Conservation (phyloP, 441 rosid species). For the Syzygium malaccense region DNA sequence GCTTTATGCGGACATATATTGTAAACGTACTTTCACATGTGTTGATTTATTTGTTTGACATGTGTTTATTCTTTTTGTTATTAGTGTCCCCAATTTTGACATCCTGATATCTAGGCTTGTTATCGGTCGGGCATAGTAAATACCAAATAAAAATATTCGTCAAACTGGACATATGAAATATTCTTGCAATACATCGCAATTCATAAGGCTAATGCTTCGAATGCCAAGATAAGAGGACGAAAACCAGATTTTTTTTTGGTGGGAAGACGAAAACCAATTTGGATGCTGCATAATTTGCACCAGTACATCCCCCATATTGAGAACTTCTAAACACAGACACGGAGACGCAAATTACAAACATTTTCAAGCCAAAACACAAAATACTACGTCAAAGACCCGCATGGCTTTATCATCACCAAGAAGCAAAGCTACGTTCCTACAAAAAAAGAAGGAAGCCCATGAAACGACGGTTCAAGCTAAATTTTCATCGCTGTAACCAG, state of each 20-base stretch:
- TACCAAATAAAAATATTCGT: too few species aligned
- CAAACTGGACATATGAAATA: too few species aligned
- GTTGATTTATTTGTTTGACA: not conserved
- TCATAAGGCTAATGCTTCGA: too few species aligned
- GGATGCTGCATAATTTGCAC: not conserved
- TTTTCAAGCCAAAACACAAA: not conserved
- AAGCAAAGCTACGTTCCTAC: too few species aligned
- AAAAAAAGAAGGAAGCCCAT: not conserved
- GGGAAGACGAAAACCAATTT: not conserved
- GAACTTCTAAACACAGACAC: not conserved
- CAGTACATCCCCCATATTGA: not conserved
- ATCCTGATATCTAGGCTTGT: not conserved
- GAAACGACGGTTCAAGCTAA: not conserved
- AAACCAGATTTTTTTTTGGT: too few species aligned
- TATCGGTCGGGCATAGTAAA: not conserved
- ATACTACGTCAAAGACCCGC: not conserved
- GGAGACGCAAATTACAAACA: not conserved
- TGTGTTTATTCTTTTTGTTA: not conserved
- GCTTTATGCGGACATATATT: not conserved
- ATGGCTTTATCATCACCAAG: too few species aligned
- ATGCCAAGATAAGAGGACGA: too few species aligned
- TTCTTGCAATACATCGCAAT: too few species aligned
- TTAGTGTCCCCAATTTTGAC: not conserved
- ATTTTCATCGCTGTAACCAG: not conserved
- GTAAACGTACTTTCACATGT: not conserved